Conservation (phyloP, 2,329 filamentous ascomycete species). For the Raffaelea albimanens region DNA sequence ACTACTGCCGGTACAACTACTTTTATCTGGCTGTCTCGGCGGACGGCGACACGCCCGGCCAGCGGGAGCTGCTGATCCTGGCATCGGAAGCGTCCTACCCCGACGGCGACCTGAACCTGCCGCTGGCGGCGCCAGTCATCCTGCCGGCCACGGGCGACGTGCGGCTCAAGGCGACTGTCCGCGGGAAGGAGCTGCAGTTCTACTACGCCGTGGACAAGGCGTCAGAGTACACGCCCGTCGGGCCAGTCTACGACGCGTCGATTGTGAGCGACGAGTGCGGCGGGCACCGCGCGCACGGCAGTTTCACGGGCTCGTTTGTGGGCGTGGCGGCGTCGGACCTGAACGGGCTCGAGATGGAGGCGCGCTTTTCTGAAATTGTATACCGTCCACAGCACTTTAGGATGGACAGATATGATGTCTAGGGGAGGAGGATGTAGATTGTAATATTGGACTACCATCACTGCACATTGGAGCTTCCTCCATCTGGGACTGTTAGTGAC, state of each 20-base stretch:
- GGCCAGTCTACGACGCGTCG: slow-evolving; percentile 47
- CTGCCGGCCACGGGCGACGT: slow-evolving; percentile 48
- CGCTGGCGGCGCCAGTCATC: slow-evolving; percentile 30
- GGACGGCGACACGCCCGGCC: slow-evolving; percentile 33
- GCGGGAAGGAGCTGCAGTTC: slow-evolving; percentile 45
- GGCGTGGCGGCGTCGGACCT: slow-evolving; percentile 46
- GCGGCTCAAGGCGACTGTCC: slow-evolving; percentile 38
- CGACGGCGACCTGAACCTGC: slow-evolving; percentile 33
- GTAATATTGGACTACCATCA: neutral
- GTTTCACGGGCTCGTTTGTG: slow-evolving; percentile 54
- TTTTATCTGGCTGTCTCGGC: slow-evolving; percentile 54
- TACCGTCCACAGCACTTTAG: slow-evolving; percentile 38
- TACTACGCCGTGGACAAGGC: slow-evolving; percentile 41
- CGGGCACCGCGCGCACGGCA: slow-evolving; percentile 50
- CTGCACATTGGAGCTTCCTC: slow-evolving; percentile 1
- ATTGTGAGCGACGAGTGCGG: slow-evolving; percentile 55
- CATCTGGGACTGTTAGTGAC: neutral
- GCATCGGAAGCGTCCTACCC: slow-evolving; percentile 49
- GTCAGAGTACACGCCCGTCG: slow-evolving; percentile 27
- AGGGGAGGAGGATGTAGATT: neutral
- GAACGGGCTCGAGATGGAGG: slow-evolving; percentile 37
- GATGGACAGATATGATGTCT: slow-evolving; percentile 38
- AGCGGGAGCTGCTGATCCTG: slow-evolving; percentile 48
- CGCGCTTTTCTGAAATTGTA: slow-evolving; percentile 41
- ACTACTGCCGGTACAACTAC: slow-evolving; percentile 57